These are phyloP conservation scores for Pseudonitzschia delicatissima DNA, from an alignment of 108 stramenopile genomes.

Conservation along the genomic window DNA sequence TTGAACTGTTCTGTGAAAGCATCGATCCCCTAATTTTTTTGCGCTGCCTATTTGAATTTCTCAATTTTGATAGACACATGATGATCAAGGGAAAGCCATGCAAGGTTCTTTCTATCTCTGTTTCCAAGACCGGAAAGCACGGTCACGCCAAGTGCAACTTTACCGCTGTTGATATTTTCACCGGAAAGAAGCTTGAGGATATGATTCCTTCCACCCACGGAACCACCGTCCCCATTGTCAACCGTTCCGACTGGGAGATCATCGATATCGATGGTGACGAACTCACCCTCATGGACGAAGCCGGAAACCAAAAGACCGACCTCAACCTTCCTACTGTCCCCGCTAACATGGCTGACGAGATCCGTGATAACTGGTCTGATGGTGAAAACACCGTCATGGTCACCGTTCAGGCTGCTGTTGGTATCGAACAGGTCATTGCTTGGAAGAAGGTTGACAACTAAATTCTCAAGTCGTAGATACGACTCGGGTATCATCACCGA, in stretches of 20 bases:
- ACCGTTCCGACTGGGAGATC: constrained; percentile 94
- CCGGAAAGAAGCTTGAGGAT: constrained; percentile 99
- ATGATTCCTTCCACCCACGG: constrained; percentile 98
- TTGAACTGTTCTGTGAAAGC: too few species aligned
- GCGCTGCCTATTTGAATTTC: background rate
- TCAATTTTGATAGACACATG: constrained; percentile 84
- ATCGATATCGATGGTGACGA: constrained; percentile 97
- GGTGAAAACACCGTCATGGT: constrained; percentile 86
- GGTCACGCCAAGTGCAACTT: constrained; percentile 99
- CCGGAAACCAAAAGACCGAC: constrained; percentile 97
- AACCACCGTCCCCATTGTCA: constrained; percentile 96
- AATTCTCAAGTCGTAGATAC: background rate
- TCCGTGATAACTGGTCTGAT: constrained; percentile 89
- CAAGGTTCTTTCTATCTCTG: constrained; percentile 98
- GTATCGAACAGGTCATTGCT: constrained; percentile 85
- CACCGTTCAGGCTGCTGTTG: constrained; percentile 88
- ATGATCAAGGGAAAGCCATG: constrained; percentile 98
- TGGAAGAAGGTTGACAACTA: constrained; percentile 76
- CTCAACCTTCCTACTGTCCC: constrained; percentile 92
- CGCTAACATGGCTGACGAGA: constrained; percentile 89
- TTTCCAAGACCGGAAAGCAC: constrained; percentile 99
- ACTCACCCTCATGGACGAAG: constrained; percentile 97
- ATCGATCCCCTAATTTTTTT: too few species aligned
- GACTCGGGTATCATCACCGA: background rate
- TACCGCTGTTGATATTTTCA: constrained; percentile 98